Percentiles rank a stretch among this genome's conserved stretches.
phyloP scores from a whole-genome alignment of 2,329 filamentous ascomycete genomes.

The Rachicladosporium sp. region DNA sequence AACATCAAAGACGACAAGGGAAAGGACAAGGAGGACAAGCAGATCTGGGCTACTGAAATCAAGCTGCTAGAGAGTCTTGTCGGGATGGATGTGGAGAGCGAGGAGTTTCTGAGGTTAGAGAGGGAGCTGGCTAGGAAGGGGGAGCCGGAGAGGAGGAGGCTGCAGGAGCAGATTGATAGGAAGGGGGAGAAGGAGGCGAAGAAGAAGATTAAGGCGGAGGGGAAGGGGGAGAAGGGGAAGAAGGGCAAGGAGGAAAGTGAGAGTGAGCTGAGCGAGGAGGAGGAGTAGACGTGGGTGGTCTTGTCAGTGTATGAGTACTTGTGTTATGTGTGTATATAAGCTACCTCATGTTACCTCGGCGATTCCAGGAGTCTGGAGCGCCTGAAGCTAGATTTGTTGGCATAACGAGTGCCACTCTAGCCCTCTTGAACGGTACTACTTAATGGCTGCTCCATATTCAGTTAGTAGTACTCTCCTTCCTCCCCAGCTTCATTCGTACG shows the following conservation, averaged over 20 bases:
- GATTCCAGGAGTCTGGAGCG: too few species aligned
- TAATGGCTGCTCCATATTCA: too few species aligned
- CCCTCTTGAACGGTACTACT: too few species aligned
- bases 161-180: conserved; percentile 67
- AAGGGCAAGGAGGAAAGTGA: conserved; percentile 15
- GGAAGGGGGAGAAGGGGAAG: conserved; percentile 19
- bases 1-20: conserved; percentile 26
- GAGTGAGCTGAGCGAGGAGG: conserved; percentile 20
- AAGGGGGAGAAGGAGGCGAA: conserved; percentile 50
- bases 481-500: too few species aligned
- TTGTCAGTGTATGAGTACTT: too few species aligned
- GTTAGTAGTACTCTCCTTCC: too few species aligned
- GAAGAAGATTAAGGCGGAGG: conserved; percentile 27
- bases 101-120: conserved; percentile 58
- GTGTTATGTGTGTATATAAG: too few species aligned
- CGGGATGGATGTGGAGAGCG: conserved; percentile 64
- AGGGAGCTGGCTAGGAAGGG: conserved; percentile 55
- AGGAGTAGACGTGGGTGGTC: too few species aligned
- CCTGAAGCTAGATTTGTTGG: too few species aligned
- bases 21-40: conserved; percentile 58
- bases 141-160: conserved; percentile 56
- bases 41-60: conserved; percentile 86
- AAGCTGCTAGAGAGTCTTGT: conserved; percentile 84
- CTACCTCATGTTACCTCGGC: too few species aligned
- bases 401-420: too few species aligned